Base-by-base conservation (phyloP, 306 rosid species). In the Trifolium dubium region DNA sequence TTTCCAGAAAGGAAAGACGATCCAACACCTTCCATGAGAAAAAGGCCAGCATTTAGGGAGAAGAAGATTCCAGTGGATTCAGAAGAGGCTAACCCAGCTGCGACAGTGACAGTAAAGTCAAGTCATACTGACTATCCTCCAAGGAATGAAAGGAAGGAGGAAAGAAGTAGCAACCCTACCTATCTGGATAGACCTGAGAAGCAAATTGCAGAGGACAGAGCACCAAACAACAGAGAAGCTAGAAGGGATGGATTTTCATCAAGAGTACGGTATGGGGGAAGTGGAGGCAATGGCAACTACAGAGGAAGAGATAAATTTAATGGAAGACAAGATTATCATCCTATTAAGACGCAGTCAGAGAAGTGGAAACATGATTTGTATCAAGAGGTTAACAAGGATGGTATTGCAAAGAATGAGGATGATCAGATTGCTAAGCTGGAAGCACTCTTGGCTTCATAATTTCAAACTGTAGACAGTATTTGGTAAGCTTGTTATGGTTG, bases 381-480 rank as follows among this genome's bases (percentile, higher is more conserved):
- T 85, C 87, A 90, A 51, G 98, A 88, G 79, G 89, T 88, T 47
- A 80, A 85, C 62, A 85, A 86, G 68, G 91, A 91, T 49, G 89
- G 96, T 6, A 69, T 84, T n/a, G 91, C 90, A 3, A 94, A 85
- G 86, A 94, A 82, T 67, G 98, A 94, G 71, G 97, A 94, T 77
- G 98, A 91, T 34, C 96, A 91, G 80, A 88, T 91, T 77, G 97
- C 98, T 12, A 87, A 89, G 89, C 85, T 94, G 82, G 98, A 94
- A 85, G 88, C 91, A 62, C 97, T 94, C 49, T 82, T 94, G 81
- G 74, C 89, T 78, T 89, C 95, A 10, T 94, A 88, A 83, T 67
- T 50, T 59, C 77, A 54, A 75, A 77, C 60, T 31, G 55, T 11
- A 31, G 47, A 67, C 39, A 65, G 76, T 62, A 7, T 69, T 64